Base-by-base conservation (phyloP, 1,139 yeast species). In the Nakaseomyces uthaithaninus region DNA sequence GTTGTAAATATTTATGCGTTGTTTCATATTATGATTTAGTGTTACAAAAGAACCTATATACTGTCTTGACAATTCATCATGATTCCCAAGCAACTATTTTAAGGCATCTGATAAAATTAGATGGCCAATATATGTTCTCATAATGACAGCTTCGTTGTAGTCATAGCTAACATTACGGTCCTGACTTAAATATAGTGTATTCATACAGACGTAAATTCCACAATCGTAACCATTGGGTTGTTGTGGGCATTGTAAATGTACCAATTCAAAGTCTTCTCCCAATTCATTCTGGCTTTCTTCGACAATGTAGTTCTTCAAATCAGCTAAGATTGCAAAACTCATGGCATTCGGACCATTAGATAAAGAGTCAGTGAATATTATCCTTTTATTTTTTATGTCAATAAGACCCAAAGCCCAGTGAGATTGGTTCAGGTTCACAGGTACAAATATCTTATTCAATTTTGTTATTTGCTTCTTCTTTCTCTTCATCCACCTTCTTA, bases 341-440 rank as follows among this genome's bases (percentile, higher is more conserved):
- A 77, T 75, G 8, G 77, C 74, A 20, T 71, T 69, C 3, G 59
- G 59, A 1, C 57, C 55, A 14, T 53, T 55, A 0, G 65, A 53
- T 48, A 91, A 65, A 0, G 97, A 89, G 60, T 91, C 98, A 51
- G 75, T 77, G 55, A 83, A 91, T 26, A 72, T 68, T 40, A 91
- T 77, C 25, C 74, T 67, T 49, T 71, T 70, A 10, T 67, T 64
- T 25, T 60, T 59, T 48, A 86, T 75, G 59, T 91, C 80, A 26
- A 91, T 71, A 20, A 81, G 80, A 0, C 94, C 89, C 35, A 89
- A 64, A 3, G 95, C 93, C 99, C 99, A 91, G 60, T 91, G 99
- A 1, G 91, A 74, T 42, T 80, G 78, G 62, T 75, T 72, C 23
- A 85, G 68, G 56, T 91, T 91, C 20, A 91, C 79, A 0, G 99